Conservation (phyloP, 352 stramenopile genomes). For the Phytophthora ramorum region DNA sequence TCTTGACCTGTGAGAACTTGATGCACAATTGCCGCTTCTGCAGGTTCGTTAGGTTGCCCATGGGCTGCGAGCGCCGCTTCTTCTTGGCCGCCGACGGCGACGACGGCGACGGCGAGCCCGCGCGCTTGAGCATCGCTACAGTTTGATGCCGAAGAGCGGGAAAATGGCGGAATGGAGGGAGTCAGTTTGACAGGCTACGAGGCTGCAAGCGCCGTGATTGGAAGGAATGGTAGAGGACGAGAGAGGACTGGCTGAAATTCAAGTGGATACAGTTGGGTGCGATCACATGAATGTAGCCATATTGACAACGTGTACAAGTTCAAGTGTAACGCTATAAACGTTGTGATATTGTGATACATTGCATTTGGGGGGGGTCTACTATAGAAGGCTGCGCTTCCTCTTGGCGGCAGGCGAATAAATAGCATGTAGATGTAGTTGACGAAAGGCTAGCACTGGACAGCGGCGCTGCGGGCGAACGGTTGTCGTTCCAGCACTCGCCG, state of each 20-base stretch:
- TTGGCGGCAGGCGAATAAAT: slow-evolving; percentile 5
- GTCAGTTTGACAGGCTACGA: slow-evolving; percentile 43
- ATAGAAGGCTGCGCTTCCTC: neutral
- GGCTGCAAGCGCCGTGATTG: neutral
- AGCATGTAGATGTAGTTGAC: neutral
- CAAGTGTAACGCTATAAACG: neutral
- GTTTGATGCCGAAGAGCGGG: slow-evolving; percentile 33
- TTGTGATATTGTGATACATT: no score
- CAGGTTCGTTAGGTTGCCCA: slow-evolving; percentile 68
- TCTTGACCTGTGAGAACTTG: slow-evolving; percentile 61
- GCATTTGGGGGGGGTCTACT: no score
- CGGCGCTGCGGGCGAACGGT: neutral
- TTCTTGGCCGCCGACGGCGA: slow-evolving; percentile 30
- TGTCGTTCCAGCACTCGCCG: slow-evolving; percentile 44
- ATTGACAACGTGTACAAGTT: neutral
- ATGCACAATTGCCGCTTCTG: slow-evolving; percentile 71
- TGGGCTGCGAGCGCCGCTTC: slow-evolving; percentile 56
- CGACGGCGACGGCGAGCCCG: slow-evolving; percentile 8
- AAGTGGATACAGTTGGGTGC: neutral
- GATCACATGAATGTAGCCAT: neutral
- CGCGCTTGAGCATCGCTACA: slow-evolving; percentile 32
- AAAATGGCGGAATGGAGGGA: slow-evolving; percentile 28
- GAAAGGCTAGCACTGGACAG: slow-evolving; percentile 6
- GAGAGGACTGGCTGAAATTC: neutral
- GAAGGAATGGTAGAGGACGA: neutral